Percentiles rank a stretch among this genome's conserved stretches.
phyloP scores from a whole-genome alignment of 73 alveolate genomes.

The Breviolum minutum region DNA sequence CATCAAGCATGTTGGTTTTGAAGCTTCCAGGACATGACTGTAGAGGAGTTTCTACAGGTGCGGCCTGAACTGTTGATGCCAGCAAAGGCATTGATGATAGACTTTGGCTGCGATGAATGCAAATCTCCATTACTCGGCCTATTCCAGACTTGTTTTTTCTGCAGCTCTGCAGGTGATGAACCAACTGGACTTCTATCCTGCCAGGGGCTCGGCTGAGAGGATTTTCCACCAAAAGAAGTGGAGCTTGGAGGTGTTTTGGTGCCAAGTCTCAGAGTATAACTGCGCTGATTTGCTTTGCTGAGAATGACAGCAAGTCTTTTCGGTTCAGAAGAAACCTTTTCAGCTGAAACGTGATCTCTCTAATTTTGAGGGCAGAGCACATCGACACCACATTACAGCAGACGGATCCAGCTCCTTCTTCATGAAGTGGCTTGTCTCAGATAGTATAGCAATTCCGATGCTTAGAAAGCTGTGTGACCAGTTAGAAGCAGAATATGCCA shows the following conservation, averaged over 20 bases:
- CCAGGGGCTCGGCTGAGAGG: not conserved
- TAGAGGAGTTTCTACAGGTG: constrained; percentile 84
- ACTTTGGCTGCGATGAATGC: not conserved
- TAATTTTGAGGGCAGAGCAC: constrained; percentile 18
- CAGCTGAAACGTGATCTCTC: too few relatives aligned
- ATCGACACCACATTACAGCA: constrained; percentile 63
- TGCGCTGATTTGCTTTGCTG: not conserved
- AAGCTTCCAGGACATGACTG: constrained; percentile 75
- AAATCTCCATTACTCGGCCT: not conserved
- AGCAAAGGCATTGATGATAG: not conserved
- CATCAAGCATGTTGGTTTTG: not conserved
- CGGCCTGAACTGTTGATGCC: not conserved
- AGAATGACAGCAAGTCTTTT: not conserved
- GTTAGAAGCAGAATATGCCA: not conserved
- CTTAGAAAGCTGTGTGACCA: not conserved
- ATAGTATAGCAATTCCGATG: not conserved
- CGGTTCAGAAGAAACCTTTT: too few relatives aligned
- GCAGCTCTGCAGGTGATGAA: constrained; percentile 31
- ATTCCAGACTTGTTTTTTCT: not conserved
- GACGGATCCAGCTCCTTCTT: constrained; percentile 83
- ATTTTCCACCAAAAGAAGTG: not conserved
- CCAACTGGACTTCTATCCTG: constrained; percentile 63
- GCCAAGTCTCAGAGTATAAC: not conserved
- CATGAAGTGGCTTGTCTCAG: constrained; percentile 32
- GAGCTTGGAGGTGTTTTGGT: not conserved